These are phyloP conservation scores for Aspergillus taichungensis DNA, from an alignment of 495 filamentous ascomycete genomes.

Conservation along the genomic window DNA sequence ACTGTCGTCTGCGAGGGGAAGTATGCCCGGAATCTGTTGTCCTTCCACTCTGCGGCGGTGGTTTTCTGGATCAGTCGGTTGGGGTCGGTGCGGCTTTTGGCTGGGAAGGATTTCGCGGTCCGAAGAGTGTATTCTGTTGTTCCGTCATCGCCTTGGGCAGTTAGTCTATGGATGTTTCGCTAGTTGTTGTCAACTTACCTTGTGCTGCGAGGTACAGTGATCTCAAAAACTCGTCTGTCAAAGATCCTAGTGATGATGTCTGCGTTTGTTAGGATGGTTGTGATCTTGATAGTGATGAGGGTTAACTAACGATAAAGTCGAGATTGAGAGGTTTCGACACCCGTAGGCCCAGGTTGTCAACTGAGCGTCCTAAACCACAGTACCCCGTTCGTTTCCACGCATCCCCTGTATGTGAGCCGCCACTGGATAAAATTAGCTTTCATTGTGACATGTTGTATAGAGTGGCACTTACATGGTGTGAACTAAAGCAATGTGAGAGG, in stretches of 20 bases:
- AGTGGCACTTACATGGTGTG: conserved; percentile 59
- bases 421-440: conserved; percentile 18
- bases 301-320: conserved; percentile 46
- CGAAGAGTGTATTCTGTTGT: conserved; percentile 46
- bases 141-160: conserved; percentile 48
- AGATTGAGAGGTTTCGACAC: conserved; percentile 42
- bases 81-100: conserved; percentile 6
- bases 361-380: conserved; percentile 55
- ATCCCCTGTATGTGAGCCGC: conserved; percentile 45
- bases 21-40: conserved; percentile 57
- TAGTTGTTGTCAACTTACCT: conserved; percentile 35
- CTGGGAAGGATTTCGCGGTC: conserved; percentile 18
- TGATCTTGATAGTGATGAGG: not conserved
- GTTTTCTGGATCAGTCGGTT: conserved; percentile 16
- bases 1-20: conserved; percentile 79
- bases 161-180: not conserved
- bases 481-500: conserved; percentile 62
- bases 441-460: not conserved
- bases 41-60: conserved; percentile 33
- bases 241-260: conserved; percentile 69
- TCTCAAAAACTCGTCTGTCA: conserved; percentile 59
- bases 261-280: conserved; percentile 20
- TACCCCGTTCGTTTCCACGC: conserved; percentile 57
- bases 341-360: conserved; percentile 47
- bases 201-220: conserved; percentile 67